A percentile compares a stretch with the other conserved stretches of the same genome.
Evolutionary conservation across 345 rosid species (phyloP).

Genomic region (rapeseed (Brassica napus)): DNA sequence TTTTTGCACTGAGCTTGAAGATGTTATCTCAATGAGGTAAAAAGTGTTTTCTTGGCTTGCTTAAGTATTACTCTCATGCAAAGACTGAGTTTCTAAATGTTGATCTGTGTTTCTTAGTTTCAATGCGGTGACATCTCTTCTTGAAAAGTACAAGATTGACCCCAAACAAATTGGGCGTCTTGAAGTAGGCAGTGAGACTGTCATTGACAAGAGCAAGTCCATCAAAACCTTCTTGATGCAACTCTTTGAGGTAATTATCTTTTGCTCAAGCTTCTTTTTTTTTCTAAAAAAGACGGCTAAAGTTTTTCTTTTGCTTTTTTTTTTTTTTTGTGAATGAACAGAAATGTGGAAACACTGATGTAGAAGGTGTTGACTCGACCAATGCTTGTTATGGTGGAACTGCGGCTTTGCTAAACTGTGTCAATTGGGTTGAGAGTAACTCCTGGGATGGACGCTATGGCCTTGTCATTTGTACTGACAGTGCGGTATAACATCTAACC

Average conservation of each 20-base stretch:
- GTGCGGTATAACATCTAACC: slow-evolving; percentile 70
- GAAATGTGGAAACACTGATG: slow-evolving; percentile 93
- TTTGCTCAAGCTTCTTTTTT: not conserved
- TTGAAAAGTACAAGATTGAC: slow-evolving; percentile 86
- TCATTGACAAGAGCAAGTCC: slow-evolving; percentile 98
- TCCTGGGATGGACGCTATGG: slow-evolving; percentile 99
- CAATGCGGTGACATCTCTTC: slow-evolving; percentile 85
- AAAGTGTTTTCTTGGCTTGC: not conserved
- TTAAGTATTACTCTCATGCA: not conserved
- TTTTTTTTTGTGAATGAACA: slow-evolving; percentile 48
- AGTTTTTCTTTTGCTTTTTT: not conserved
- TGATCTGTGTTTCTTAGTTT: slow-evolving; percentile 55
- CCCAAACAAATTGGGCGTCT: slow-evolving; percentile 95
- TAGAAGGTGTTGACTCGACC: slow-evolving; percentile 97
- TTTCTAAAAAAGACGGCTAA: not conserved
- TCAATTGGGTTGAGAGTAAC: slow-evolving; percentile 98
- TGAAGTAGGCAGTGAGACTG: slow-evolving; percentile 99
- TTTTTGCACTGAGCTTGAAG: slow-evolving; percentile 97
- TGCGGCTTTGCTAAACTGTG: slow-evolving; percentile 94
- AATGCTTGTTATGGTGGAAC: slow-evolving; percentile 99
- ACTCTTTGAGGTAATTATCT: slow-evolving; percentile 79
- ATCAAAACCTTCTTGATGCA: slow-evolving; percentile 98
- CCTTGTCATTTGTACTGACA: slow-evolving; percentile 93
- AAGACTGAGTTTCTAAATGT: not conserved
- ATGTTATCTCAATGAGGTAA: slow-evolving; percentile 98